A percentile compares a stretch with the other conserved stretches of the same genome.
phyloP scores from a whole-genome alignment of 306 rosid species.

The Vicia faba region DNA sequence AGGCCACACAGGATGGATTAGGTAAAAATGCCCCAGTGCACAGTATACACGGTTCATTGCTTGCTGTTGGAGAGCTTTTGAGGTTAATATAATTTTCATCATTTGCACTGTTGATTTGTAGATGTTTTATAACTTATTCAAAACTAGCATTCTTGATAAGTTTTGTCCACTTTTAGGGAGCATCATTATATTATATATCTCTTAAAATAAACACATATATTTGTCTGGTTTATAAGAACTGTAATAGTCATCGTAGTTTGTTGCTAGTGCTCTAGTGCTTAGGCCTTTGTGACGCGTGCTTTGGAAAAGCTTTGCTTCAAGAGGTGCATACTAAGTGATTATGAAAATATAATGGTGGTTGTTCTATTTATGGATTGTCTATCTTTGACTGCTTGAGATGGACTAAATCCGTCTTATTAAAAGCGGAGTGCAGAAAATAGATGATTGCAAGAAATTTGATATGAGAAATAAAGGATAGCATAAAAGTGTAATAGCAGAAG shows the following conservation, averaged over 20 bases:
- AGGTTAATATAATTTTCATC: conserved; percentile 56
- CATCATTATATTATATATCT: neutral
- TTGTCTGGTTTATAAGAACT: conserved; percentile 16
- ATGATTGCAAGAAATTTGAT: no score
- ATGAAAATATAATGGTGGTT: conserved; percentile 9
- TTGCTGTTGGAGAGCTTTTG: conserved; percentile 99
- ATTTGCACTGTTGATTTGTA: conserved; percentile 30
- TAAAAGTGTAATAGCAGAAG: no score
- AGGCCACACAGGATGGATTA: conserved; percentile 96
- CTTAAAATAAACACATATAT: neutral
- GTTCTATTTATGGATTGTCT: neutral
- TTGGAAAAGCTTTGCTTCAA: conserved; percentile 21
- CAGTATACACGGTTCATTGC: conserved; percentile 97
- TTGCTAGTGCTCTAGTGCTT: neutral
- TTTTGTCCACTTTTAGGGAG: neutral
- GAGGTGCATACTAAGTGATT: neutral
- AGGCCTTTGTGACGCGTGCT: neutral
- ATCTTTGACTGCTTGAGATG: neutral
- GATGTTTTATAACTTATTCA: conserved; percentile 20
- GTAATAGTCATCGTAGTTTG: neutral
- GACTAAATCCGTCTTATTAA: neutral
- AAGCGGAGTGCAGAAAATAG: no score
- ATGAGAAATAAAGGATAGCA: no score
- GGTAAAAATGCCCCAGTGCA: conserved; percentile 93
- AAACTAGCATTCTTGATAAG: conserved; percentile 26